These are phyloP conservation scores for Plenodomus lindquistii DNA, from an alignment of 2,329 filamentous ascomycete species.

Conservation along the genomic window DNA sequence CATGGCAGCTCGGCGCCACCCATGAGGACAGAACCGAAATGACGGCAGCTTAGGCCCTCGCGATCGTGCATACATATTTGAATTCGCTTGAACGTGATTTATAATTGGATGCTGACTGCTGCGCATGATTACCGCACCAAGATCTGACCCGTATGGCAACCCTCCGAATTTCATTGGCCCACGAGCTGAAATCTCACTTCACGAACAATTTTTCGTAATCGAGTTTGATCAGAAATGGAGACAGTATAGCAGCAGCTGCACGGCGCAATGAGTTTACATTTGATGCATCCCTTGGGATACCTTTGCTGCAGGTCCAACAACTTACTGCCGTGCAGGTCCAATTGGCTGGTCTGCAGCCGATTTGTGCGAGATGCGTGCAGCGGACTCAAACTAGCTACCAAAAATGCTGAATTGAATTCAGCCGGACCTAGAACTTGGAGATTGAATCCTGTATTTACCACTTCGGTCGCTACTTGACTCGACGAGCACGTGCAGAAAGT, in stretches of 20 bases:
- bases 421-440: neutral
- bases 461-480: neutral
- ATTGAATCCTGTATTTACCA: neutral
- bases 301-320: neutral
- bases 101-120: neutral
- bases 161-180: no score
- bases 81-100: neutral
- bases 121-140: no score
- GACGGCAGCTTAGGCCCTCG: neutral
- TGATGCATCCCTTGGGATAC: neutral
- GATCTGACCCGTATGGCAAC: no score
- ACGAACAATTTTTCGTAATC: no score
- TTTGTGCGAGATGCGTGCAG: conserved; percentile 2
- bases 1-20: conserved; percentile 1
- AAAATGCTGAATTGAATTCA: neutral
- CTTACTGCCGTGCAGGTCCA: neutral
- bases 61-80: no score
- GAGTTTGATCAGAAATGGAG: no score
- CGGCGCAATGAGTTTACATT: neutral
- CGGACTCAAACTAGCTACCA: neutral
- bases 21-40: neutral
- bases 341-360: conserved; percentile 3
- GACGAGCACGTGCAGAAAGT: neutral
- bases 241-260: no score
- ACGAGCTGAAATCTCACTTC: no score